Conservation (phyloP, 768 basidiomycete genomes). For the Mrakia frigida region DNA sequence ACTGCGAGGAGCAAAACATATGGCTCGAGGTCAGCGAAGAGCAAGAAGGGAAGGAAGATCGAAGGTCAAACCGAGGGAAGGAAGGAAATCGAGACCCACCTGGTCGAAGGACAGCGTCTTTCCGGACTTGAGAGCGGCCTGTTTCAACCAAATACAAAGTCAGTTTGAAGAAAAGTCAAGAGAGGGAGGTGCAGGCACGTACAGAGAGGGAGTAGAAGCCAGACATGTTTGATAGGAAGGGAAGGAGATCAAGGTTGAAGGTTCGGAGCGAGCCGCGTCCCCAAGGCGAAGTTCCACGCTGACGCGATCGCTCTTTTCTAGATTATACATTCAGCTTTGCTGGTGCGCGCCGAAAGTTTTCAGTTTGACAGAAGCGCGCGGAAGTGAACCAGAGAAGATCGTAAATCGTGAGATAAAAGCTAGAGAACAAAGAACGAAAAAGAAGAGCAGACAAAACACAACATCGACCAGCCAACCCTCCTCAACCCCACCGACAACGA, state of each 20-base stretch:
- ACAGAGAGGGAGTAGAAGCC: constrained; percentile 22
- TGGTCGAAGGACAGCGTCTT: constrained; percentile 9
- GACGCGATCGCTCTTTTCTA: too few relatives aligned
- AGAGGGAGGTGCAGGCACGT: neutral
- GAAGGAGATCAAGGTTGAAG: neutral
- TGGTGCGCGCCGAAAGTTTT: neutral
- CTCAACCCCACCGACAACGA: too few relatives aligned
- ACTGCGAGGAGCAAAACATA: neutral
- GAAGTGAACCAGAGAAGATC: neutral
- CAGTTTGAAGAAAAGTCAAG: neutral
- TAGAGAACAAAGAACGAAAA: neutral
- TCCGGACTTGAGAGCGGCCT: constrained; percentile 2
- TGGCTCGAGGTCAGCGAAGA: too few relatives aligned
- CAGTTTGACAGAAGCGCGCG: neutral
- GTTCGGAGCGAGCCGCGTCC: neutral
- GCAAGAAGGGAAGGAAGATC: too few relatives aligned
- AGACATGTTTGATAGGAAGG: constrained; percentile 16
- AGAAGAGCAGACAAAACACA: neutral
- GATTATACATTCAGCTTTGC: too few relatives aligned
- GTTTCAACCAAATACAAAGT: neutral
- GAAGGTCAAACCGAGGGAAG: too few relatives aligned
- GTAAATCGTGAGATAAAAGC: neutral
- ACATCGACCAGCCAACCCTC: too few relatives aligned
- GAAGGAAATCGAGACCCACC: too few relatives aligned
- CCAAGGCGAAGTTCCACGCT: too few relatives aligned